phyloP scores from a whole-genome alignment of 2,329 filamentous ascomycete species.

The Bipolaris cookei region DNA sequence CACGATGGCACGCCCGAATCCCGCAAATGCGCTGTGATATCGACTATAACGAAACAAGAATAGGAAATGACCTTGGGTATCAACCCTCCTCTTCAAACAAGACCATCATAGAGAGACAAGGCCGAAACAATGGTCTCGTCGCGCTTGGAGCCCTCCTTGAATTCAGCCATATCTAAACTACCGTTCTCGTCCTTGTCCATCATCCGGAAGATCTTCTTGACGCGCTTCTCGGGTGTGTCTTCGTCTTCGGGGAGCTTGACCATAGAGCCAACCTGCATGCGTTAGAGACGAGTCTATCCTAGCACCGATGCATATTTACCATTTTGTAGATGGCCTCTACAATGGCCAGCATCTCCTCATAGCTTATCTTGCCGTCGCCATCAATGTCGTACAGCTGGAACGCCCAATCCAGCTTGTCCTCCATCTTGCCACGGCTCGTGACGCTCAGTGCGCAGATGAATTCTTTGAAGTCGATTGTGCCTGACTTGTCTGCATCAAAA shows the following conservation, averaged over 20 bases:
- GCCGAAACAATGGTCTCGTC: conserved; percentile 99
- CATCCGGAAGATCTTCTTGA: conserved; percentile 98
- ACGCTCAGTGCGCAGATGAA: conserved; percentile 98
- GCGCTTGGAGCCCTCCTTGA: conserved; percentile 98
- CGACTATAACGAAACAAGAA: conserved; percentile 40
- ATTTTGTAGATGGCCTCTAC: conserved; percentile 99
- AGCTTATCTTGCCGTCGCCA: conserved; percentile 97
- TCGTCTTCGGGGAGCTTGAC: conserved; percentile 98
- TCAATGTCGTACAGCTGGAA: conserved; percentile 99
- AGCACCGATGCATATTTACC: conserved; percentile 60
- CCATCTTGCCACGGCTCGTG: conserved; percentile 96
- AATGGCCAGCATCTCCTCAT: conserved; percentile 98
- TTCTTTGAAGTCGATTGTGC: conserved; percentile 98
- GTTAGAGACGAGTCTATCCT: conserved; percentile 21
- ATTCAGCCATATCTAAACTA: conserved; percentile 94
- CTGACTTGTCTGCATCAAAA: conserved; percentile 96
- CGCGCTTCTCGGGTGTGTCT: conserved; percentile 97
- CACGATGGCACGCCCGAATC: conserved; percentile 39
- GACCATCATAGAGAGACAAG: conserved; percentile 91
- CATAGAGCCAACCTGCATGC: conserved; percentile 88
- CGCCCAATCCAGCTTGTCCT: conserved; percentile 99
- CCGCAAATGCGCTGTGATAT: conserved; percentile 50
- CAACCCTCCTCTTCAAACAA: conserved; percentile 66
- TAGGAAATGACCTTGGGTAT: conserved; percentile 39
- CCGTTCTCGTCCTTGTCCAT: conserved; percentile 99